Evolutionary conservation across 2,329 filamentous ascomycete genomes (phyloP).

Genomic region (Verticillium zaregamsianum): DNA sequence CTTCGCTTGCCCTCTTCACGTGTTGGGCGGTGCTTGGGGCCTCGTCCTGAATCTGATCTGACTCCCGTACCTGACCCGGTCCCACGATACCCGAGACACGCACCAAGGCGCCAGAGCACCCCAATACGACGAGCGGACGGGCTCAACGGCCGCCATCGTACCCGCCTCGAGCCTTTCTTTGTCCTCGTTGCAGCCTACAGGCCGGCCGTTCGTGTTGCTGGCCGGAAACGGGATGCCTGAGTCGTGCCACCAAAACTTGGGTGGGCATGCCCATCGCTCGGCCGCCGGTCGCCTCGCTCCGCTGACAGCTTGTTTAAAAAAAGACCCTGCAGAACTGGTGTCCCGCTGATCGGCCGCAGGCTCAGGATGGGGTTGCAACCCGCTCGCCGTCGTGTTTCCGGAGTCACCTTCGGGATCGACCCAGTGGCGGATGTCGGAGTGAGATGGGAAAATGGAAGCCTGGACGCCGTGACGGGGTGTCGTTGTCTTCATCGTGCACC

Average conservation of each 20-base stretch:
- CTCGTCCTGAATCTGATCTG: not conserved
- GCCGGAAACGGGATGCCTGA: not conserved
- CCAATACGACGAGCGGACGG: not conserved
- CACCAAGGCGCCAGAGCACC: not conserved
- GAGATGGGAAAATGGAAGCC: not conserved
- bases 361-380: not conserved
- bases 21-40: not conserved
- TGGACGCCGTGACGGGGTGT: not conserved
- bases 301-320: not conserved
- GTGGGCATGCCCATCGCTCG: not conserved
- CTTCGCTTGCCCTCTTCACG: not conserved
- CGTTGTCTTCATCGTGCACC: not conserved
- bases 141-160: not conserved
- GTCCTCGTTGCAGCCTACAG: not conserved
- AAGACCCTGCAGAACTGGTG: not conserved
- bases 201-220: not conserved
- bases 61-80: not conserved
- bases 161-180: not conserved
- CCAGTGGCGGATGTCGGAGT: not conserved
- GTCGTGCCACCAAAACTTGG: not conserved
- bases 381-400: not conserved
- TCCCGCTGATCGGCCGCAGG: not conserved
- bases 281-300: not conserved
- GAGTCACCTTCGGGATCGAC: not conserved
- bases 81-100: not conserved